Conservation (phyloP, 2,329 filamentous ascomycete species). For the Fusarium sp. region DNA sequence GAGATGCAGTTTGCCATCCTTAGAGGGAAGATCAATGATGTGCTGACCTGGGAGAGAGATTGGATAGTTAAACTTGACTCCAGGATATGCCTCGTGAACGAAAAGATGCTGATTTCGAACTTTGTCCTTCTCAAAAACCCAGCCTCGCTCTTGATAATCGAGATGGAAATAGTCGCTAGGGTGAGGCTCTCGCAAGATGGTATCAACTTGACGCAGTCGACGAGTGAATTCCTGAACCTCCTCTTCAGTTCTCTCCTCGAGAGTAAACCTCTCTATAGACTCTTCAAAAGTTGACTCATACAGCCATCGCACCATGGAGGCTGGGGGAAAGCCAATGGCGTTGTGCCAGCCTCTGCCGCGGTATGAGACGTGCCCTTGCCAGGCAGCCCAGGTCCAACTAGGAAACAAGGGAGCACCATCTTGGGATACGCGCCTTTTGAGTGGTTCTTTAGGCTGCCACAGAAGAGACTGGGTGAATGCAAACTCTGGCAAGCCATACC, state of each 20-base stretch:
- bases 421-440: not conserved
- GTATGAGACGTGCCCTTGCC: slow-evolving; percentile 17
- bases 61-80: slow-evolving; percentile 3
- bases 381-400: slow-evolving; percentile 25
- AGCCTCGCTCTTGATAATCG: slow-evolving; percentile 11
- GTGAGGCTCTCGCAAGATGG: not conserved
- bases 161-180: not conserved
- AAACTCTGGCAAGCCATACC: slow-evolving; percentile 24
- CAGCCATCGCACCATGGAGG: slow-evolving; percentile 5
- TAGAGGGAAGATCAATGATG: not conserved
- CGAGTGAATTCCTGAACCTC: slow-evolving; percentile 3
- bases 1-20: slow-evolving; percentile 6
- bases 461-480: slow-evolving; percentile 1
- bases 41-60: slow-evolving; percentile 7
- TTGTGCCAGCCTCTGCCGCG: slow-evolving; percentile 21
- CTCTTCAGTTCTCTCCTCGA: slow-evolving; percentile 4
- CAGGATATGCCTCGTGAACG: slow-evolving; percentile 5
- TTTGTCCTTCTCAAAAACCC: slow-evolving; percentile 3
- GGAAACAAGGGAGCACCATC: slow-evolving; percentile 11
- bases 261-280: not conserved
- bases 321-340: slow-evolving; percentile 1
- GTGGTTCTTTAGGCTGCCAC: slow-evolving; percentile 11
- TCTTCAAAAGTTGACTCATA: not conserved
- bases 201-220: not conserved
- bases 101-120: slow-evolving; percentile 13